Evolutionary conservation across 331 rosid species (phyloP), one percentile per base, ranked within the genome.

Genomic region (Phaseolus coccineus): DNA sequence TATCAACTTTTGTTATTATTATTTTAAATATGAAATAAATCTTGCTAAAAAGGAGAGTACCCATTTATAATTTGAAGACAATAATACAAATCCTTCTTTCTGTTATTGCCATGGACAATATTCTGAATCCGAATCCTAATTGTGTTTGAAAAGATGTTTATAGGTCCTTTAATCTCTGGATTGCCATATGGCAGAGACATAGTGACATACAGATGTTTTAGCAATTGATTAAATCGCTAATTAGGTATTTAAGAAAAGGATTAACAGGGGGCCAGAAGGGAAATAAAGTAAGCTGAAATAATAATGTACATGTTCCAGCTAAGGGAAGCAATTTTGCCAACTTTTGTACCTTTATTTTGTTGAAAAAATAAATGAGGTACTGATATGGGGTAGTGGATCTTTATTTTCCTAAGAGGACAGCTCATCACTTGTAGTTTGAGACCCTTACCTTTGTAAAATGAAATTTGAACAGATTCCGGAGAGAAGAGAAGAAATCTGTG

Each of bases 121-220:
- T 16, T 16, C 19, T 9, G 8, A 55, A n/a, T 56, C 33, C 62
- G 31, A 24, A 57, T 55, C 55, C n/a, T 27, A 3, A 37, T 57
- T 44, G 6, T 10, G 4, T 62, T 48, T 50, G 12, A 63, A 31
- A 48, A 51, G 30, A 52, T 66, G 67, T 4, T 25, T 9, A 10
- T 40, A 51, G 67, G 39, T 31, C 8, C 14, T 66, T 37, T 37
- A 35, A 66, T 50, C 74, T 51, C 37, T 66, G 74, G 74, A 77
- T 63, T 51, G 67, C 33, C 57, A 27, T 27, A 27, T 58, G 39
- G 8, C n/a, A 27, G 33, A 42, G 68, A 56, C 24, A 24, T 37
- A 7, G 4, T 11, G 33, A 25, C n/a, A 25, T 25, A 27, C 15
- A 47, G 13, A 30, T 55, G 39, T 51, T 37, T 51, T 40, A 66